Conservation (phyloP, 495 filamentous ascomycete genomes). For the Astrocystis sublimbata region DNA sequence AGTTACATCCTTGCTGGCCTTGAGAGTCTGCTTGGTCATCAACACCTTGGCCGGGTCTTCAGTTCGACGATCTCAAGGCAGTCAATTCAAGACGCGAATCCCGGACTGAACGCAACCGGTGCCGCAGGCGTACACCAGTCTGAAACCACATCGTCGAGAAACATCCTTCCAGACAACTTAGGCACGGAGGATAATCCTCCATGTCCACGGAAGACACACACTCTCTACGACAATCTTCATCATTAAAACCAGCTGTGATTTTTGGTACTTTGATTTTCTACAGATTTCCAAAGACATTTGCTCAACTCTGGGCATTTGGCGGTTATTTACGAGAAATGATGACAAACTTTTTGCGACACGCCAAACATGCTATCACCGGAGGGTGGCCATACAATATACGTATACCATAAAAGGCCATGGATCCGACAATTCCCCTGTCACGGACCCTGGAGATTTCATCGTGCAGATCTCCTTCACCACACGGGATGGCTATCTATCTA, state of each 20-base stretch:
- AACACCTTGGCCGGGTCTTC: background rate
- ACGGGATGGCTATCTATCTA: background rate
- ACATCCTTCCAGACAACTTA: background rate
- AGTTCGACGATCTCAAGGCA: background rate
- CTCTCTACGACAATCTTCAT: background rate
- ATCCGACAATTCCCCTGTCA: background rate
- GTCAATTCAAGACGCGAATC: background rate
- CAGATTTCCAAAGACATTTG: constrained; percentile 12
- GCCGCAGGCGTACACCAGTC: background rate
- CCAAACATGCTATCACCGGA: constrained; percentile 1
- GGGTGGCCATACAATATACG: background rate
- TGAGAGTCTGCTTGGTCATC: background rate
- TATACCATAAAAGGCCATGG: background rate
- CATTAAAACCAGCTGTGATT: background rate
- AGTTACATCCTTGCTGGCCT: background rate
- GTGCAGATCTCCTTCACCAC: background rate
- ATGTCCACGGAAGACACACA: background rate
- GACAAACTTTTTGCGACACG: constrained; percentile 8
- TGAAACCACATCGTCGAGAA: background rate
- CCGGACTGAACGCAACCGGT: background rate
- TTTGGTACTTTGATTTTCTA: constrained; percentile 8
- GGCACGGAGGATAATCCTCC: background rate
- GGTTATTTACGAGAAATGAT: background rate
- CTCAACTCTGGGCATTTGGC: constrained; percentile 8
- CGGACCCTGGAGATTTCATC: background rate